Evolutionary conservation across 805 yeast species (phyloP), one percentile per base, ranked within the genome.

Genomic region (Saccharomycodes ludwigii): DNA sequence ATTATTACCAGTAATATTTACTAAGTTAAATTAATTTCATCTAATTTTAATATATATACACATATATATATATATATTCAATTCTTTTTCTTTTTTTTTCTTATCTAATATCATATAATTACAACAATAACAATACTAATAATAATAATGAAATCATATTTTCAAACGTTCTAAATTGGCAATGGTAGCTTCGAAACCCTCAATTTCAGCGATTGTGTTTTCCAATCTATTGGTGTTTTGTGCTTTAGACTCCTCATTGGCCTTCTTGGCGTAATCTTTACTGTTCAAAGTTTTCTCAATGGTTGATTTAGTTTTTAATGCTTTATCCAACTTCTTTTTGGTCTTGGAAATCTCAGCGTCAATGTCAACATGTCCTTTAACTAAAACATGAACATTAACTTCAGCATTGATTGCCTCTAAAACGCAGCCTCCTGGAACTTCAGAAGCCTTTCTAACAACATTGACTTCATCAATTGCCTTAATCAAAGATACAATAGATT

Each of bases 351-450:
- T 81, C 63, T 91, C 97, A 34, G 79, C 79, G 48, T 85, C 96
- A 44, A 86, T 71, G 56, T 88, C 96, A 44, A 91, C 76, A 53
- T 80, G 86, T 33, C 97, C 98, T 67, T 84, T 86, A 36, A 88
- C 95, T 54, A 91, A 67, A 19, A 88, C 72, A 48, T 84, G 95
- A 14, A 86, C 97, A 38, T 74, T 77, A 54, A 83, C 75, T 34
- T 72, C 79, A 30, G 94, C 78, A 37, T 73, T 71, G 36, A 88
- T 83, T 35, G 93, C 71, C 44, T 74, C 76, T 42, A 85, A 69
- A 26, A 88, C 95, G 57, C 94, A 82, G 28, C 98, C 98, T 38
- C 74, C 72, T 44, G 96, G 96, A 39, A 85, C 71, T 11, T 57
- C 61, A 16, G 72, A 69, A 16, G 59, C 56, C 10, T 58, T 42